Evolutionary conservation across 768 basidiomycete species (phyloP).

Genomic region (Auricularia cornea): DNA sequence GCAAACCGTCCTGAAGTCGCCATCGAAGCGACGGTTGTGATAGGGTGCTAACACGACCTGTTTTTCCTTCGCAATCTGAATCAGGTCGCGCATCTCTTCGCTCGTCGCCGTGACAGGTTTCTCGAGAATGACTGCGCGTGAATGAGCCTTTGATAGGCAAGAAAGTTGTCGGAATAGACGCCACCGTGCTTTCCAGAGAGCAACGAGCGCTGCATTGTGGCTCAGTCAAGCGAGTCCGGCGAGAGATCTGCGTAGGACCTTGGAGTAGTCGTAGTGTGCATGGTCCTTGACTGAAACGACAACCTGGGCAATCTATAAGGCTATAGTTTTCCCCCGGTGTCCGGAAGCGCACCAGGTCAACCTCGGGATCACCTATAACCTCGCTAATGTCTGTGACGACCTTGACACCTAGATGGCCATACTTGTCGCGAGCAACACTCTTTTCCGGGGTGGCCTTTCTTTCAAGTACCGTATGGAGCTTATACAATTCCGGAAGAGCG

Average conservation of each 20-base stretch:
- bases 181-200: not conserved
- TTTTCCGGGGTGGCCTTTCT: constrained; percentile 44
- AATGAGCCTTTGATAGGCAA: not conserved
- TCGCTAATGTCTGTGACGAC: constrained; percentile 55
- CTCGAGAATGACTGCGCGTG: constrained; percentile 52
- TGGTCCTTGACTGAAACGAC: constrained; percentile 65
- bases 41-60: constrained; percentile 48
- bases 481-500: constrained; percentile 63
- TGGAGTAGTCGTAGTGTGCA: constrained; percentile 63
- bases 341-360: constrained; percentile 43
- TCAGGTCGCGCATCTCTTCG: constrained; percentile 52
- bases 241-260: constrained; percentile 17
- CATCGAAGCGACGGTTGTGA: constrained; percentile 73
- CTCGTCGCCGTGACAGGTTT: constrained; percentile 65
- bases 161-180: not conserved
- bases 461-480: constrained; percentile 62
- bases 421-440: constrained; percentile 44
- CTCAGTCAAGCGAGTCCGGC: not conserved
- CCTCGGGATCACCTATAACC: constrained; percentile 50
- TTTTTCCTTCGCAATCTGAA: constrained; percentile 48
- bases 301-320: not conserved
- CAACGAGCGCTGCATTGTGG: not conserved
- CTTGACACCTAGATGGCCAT: constrained; percentile 32
- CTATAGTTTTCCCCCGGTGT: not conserved
- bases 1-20: constrained; percentile 63